Evolutionary conservation across 306 rosid genomes (phyloP).

Genomic region (Sesbania bispinosa): DNA sequence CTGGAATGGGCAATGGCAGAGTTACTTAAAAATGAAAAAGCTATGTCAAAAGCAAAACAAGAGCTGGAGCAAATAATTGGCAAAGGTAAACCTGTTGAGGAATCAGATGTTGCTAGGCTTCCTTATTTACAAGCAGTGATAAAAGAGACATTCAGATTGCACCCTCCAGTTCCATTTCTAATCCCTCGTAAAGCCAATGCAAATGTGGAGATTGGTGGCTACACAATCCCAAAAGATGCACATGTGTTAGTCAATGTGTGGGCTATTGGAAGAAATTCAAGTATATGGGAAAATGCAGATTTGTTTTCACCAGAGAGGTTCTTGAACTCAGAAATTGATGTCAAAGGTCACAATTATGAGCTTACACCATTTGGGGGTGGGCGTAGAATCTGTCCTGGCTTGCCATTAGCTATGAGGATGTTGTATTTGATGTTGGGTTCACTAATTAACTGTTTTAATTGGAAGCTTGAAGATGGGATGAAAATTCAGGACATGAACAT

Average conservation of each 20-base stretch:
- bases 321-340: slow-evolving; percentile 26
- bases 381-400: slow-evolving; percentile 31
- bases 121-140: slow-evolving; percentile 45
- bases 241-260: slow-evolving; percentile 41
- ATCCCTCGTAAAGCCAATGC: slow-evolving; percentile 40
- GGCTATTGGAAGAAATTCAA: slow-evolving; percentile 29
- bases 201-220: slow-evolving; percentile 35
- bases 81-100: slow-evolving; percentile 42
- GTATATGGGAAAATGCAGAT: slow-evolving; percentile 33
- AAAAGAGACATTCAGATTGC: slow-evolving; percentile 45
- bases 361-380: slow-evolving; percentile 43
- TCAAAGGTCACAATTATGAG: slow-evolving; percentile 35
- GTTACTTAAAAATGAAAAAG: slow-evolving; percentile 32
- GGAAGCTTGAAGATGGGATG: slow-evolving; percentile 43
- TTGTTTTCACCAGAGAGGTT: slow-evolving; percentile 50
- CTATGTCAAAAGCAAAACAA: slow-evolving; percentile 34
- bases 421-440: slow-evolving; percentile 38
- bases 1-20: slow-evolving; percentile 55
- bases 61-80: slow-evolving; percentile 41
- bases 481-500: slow-evolving; percentile 30
- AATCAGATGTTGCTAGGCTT: slow-evolving; percentile 47
- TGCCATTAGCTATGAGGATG: slow-evolving; percentile 34
- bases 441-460: slow-evolving; percentile 40
- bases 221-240: slow-evolving; percentile 41
- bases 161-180: slow-evolving; percentile 30